Percentiles rank a stretch among this genome's conserved stretches.
phyloP scores from a whole-genome alignment of 1,139 yeast genomes.

The Suhomyces bolitotheri region DNA sequence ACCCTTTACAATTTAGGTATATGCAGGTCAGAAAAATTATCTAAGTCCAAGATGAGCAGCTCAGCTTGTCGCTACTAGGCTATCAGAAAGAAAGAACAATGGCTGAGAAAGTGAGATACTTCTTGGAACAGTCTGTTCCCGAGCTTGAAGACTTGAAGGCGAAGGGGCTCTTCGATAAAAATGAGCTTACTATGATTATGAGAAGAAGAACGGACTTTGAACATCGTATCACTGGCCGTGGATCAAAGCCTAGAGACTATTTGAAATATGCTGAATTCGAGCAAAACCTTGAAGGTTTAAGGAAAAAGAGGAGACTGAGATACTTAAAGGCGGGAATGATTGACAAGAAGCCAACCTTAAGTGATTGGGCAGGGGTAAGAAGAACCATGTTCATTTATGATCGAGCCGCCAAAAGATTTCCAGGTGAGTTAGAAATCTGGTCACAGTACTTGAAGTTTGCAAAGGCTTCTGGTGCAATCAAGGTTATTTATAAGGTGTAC shows the following conservation, averaged over 20 bases:
- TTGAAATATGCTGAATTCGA: conserved; percentile 82
- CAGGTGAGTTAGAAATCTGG: conserved; percentile 81
- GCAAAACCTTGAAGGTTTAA: conserved; percentile 70
- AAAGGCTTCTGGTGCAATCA: conserved; percentile 70
- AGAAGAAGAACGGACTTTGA: conserved; percentile 94
- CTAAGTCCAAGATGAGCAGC: conserved; percentile 7
- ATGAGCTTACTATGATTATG: conserved; percentile 84
- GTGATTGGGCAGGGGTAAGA: conserved; percentile 87
- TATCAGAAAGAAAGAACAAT: conserved; percentile 26
- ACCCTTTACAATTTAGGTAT: no score
- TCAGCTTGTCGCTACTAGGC: not conserved
- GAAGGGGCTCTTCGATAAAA: conserved; percentile 76
- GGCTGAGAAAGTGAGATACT: conserved; percentile 77
- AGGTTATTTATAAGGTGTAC: conserved; percentile 78
- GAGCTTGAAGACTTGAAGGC: conserved; percentile 86
- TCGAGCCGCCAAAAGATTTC: conserved; percentile 78
- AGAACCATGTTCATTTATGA: conserved; percentile 82
- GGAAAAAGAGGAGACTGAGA: conserved; percentile 70
- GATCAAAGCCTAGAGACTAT: conserved; percentile 77
- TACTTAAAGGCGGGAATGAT: conserved; percentile 53
- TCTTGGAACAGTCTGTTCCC: conserved; percentile 82
- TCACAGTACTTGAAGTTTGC: conserved; percentile 72
- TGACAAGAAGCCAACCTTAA: conserved; percentile 58
- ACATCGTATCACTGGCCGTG: conserved; percentile 84
- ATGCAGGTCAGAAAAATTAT: conserved; percentile 10